Percentiles rank a stretch among this genome's conserved stretches.
phyloP scores from a whole-genome alignment of 805 yeast genomes.

The Ogataea methylovora region DNA sequence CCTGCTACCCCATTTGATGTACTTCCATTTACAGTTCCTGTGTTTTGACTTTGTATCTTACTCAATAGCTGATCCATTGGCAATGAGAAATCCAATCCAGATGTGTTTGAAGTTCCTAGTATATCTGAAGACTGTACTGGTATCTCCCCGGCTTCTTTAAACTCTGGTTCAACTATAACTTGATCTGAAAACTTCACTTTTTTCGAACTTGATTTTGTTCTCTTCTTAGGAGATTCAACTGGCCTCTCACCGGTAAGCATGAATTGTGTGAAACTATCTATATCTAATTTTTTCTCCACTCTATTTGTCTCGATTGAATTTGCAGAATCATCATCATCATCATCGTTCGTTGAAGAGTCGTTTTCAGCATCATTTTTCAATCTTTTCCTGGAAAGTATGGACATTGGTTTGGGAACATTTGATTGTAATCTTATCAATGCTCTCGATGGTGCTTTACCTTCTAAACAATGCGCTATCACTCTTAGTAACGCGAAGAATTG shows the following conservation, averaged over 20 bases:
- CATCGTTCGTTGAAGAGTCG: slow-evolving; percentile 24
- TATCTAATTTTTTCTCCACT: slow-evolving; percentile 44
- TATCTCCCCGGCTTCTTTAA: background rate
- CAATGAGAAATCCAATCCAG: slow-evolving; percentile 46
- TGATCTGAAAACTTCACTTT: slow-evolving; percentile 71
- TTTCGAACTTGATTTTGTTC: slow-evolving; percentile 38
- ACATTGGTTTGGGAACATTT: slow-evolving; percentile 70
- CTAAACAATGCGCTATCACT: slow-evolving; percentile 59
- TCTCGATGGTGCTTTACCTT: slow-evolving; percentile 46
- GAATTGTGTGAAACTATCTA: slow-evolving; percentile 81
- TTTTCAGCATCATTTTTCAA: slow-evolving; percentile 36
- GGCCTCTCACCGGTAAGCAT: slow-evolving; percentile 77
- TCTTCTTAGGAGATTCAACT: slow-evolving; percentile 28
- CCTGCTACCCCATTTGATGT: too few species aligned
- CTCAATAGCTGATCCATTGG: slow-evolving; percentile 72
- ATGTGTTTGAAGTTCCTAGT: slow-evolving; percentile 11
- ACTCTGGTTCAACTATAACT: slow-evolving; percentile 29
- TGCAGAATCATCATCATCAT: slow-evolving; percentile 27
- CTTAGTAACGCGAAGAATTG: slow-evolving; percentile 86
- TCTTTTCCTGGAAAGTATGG: slow-evolving; percentile 61
- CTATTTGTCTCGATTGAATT: slow-evolving; percentile 4
- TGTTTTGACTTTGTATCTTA: slow-evolving; percentile 27
- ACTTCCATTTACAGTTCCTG: too few species aligned
- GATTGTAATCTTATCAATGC: slow-evolving; percentile 46
- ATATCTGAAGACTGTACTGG: slow-evolving; percentile 1